Percentiles rank a stretch among this genome's conserved stretches.
Conservation (phyloP, 345 rosid genomes). For the Erucastrum elatum region DNA sequence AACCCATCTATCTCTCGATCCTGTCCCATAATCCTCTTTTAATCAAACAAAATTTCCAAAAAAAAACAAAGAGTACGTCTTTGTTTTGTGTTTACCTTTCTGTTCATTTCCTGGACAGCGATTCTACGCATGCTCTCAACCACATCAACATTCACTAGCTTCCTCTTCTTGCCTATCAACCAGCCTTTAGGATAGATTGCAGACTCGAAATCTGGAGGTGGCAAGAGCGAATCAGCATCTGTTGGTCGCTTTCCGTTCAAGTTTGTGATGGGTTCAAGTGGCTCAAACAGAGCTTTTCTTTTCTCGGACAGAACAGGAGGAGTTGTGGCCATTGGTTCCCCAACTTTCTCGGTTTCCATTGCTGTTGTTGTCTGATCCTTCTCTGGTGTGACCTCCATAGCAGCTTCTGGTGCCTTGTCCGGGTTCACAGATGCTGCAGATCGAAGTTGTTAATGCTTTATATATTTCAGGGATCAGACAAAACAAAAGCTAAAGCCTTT, state of each 20-base stretch:
- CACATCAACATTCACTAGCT: constrained; percentile 87
- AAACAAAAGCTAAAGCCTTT: neutral
- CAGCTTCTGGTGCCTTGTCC: constrained; percentile 46
- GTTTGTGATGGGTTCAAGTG: constrained; percentile 62
- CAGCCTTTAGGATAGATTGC: constrained; percentile 87
- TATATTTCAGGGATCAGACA: neutral
- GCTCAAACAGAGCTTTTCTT: constrained; percentile 85
- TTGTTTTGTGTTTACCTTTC: constrained; percentile 58
- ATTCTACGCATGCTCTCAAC: constrained; percentile 98
- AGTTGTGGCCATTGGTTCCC: constrained; percentile 36
- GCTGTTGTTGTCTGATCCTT: constrained; percentile 43
- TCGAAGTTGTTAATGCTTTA: neutral
- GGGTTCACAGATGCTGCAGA: constrained; percentile 22
- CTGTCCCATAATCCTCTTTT: constrained; percentile 40
- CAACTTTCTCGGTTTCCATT: constrained; percentile 29
- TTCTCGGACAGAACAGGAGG: constrained; percentile 63
- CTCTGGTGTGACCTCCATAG: constrained; percentile 44
- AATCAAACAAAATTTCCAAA: neutral
- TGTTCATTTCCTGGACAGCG: constrained; percentile 92
- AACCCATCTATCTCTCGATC: constrained; percentile 86
- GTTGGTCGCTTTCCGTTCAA: constrained; percentile 48
- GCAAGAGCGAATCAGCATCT: constrained; percentile 69
- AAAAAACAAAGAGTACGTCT: neutral
- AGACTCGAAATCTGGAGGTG: constrained; percentile 93
- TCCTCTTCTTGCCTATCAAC: constrained; percentile 92